Evolutionary conservation across 352 stramenopile genomes (phyloP), one percentile per base, ranked within the genome.

Genomic region (Saprolegnia diclina): DNA sequence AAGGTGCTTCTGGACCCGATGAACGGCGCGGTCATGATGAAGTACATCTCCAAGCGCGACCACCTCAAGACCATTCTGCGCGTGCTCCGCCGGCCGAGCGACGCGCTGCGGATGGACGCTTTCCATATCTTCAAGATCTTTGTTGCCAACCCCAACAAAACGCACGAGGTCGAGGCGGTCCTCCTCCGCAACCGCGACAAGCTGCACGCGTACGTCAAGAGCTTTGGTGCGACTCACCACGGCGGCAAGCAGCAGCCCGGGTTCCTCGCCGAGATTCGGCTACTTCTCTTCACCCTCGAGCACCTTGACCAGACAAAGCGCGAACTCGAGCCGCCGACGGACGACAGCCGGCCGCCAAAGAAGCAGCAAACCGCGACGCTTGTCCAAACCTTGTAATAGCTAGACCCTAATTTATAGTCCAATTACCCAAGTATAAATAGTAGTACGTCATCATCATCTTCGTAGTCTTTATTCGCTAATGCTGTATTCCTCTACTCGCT

Each of bases 71-170:
- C 82, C 24, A 73, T 91, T 37, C 91, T 94, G 85, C 52, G 88
- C 55, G 55, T 92, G 50, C 70, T 94, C 57, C 83, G 86, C 29
- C 82, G 92, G 52, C 78, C 81, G 0, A 94, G 86, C 67, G 76
- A 90, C 56, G 82, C 81, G 1, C 71, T 94, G 65, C 84, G 81
- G 38, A 88, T 91, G 78, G 86, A 94, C 63, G 84, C 86, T 18
- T 94, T 91, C 67, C 80, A 94, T 65, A 80, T 94, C 53, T 94
- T 94, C 68, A 94, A 94, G 73, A 91, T 94, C 70, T 94, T 94
- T 64, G 85, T 94, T 44, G 86, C 84, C 10, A 94, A 94, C 65
- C 86, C 86, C 40, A 87, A 88, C 73, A 94, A 92, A 59, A 88
- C 84, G 50, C 40, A 42, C 11, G 84, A 91, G 61, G 80, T 94